Percentiles rank a stretch among this genome's conserved stretches.
Conservation (phyloP, 306 rosid genomes). For the Cucurbita pepo region DNA sequence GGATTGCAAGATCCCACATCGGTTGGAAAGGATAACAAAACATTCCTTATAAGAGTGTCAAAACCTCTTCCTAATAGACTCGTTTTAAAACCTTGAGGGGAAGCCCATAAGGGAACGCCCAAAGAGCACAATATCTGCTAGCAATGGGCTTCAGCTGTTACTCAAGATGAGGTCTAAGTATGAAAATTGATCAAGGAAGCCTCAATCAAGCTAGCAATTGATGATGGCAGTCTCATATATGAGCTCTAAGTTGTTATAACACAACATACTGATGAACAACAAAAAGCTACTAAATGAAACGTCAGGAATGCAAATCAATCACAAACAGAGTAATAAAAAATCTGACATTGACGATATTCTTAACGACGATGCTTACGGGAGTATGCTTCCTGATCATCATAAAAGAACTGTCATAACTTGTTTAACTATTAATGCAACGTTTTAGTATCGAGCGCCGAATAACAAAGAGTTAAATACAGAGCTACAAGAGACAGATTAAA, state of each 20-base stretch:
- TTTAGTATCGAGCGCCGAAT: neutral
- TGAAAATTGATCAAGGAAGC: neutral
- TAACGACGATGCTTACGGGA: neutral
- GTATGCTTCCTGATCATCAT: neutral
- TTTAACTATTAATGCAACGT: neutral
- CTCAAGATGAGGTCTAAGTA: neutral
- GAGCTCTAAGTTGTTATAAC: neutral
- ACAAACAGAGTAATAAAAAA: neutral
- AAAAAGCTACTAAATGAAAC: neutral
- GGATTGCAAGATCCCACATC: too few species aligned
- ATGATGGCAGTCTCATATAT: neutral
- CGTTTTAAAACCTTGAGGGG: too few species aligned
- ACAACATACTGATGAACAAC: neutral
- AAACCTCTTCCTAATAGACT: too few species aligned
- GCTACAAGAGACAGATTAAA: neutral
- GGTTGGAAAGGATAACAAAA: too few species aligned
- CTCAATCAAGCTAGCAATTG: neutral
- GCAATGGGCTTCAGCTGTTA: too few species aligned
- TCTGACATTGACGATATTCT: neutral
- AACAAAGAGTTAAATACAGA: neutral
- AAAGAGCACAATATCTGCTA: too few species aligned
- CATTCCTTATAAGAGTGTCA: too few species aligned
- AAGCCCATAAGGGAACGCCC: too few species aligned
- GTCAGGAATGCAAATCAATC: neutral
- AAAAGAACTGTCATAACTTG: neutral